Base-by-base conservation (phyloP, 805 yeast genomes). In the Wickerhamiella azymoides region DNA sequence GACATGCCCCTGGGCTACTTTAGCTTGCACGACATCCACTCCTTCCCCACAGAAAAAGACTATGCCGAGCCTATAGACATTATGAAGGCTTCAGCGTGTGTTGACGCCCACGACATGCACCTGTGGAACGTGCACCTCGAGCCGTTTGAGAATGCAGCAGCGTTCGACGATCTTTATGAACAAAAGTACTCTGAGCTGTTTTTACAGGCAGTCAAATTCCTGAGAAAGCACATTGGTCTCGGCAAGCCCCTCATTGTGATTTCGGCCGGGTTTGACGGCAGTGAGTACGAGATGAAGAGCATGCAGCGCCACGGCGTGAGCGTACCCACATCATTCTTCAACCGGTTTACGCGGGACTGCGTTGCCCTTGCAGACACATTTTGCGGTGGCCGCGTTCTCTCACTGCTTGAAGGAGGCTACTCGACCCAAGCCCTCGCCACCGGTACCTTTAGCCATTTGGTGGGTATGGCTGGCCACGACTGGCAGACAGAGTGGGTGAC, bases 181-280 rank as follows among this genome's bases (percentile, higher is more conserved):
- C 65, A 73, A 16, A 73, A 71, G 46, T 84, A 84, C 57, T 72
- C 75, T 14, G 69, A 73, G 0, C 58, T 84, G 28, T 70, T 84
- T 50, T 69, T 72, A 33, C 70, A 81, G 50, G 93, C 92, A 3
- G 72, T 70, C 50, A 33, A 19, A 18, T 41, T 41, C n/a, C 35
- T 41, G 21, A 14, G 18, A 6, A 33, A 19, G 18, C 38, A 41
- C n/a, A 11, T 5, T 6, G 24, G 6, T 16, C 24, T 25, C 2
- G 35, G 36, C 10, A 33, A 28, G 3, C 74, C 77, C 0, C 52
- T 83, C 49, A 74, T 84, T 2, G 71, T 80, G n/a, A 69, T 84
- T 1, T 82, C 93, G 38, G 88, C 94, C 0, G 94, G 94, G 1
- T 84, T 84, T 59, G 94, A 84, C 63, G 93, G 92, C 2, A 77